A percentile compares a stretch with the other conserved stretches of the same genome.
Conservation (phyloP, 352 stramenopile genomes). For the Blastocystis sp. region DNA sequence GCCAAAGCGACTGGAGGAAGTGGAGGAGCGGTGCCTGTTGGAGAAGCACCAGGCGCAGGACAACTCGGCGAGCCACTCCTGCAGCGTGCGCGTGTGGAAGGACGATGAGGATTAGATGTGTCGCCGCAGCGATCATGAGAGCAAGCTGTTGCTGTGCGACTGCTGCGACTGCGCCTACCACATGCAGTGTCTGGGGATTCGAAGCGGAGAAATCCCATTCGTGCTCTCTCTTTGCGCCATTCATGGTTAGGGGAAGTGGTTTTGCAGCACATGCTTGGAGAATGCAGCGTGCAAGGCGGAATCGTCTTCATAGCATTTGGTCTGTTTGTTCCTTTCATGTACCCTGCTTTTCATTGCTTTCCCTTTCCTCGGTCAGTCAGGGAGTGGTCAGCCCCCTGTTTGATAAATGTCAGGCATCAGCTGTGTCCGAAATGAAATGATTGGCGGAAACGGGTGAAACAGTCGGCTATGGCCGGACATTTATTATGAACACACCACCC, state of each 20-base stretch:
- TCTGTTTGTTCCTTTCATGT: too few species aligned
- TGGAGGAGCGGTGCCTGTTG: conserved; percentile 22
- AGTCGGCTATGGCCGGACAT: not conserved
- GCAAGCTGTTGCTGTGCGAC: not conserved
- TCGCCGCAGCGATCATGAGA: not conserved
- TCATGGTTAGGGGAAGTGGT: conserved; percentile 52
- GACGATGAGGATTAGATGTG: conserved; percentile 8
- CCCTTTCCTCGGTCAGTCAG: too few species aligned
- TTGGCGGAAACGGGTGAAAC: not conserved
- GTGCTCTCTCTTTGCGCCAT: not conserved
- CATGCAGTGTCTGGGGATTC: not conserved
- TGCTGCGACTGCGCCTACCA: conserved; percentile 42
- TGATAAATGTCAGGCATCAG: too few species aligned
- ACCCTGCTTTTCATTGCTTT: too few species aligned
- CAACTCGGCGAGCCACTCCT: not conserved
- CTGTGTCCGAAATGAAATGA: too few species aligned
- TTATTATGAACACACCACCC: not conserved
- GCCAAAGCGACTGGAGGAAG: not conserved
- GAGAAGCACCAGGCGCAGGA: not conserved
- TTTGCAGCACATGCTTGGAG: conserved; percentile 5
- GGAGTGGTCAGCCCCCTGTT: too few species aligned
- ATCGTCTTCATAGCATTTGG: not conserved
- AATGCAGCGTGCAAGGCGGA: not conserved
- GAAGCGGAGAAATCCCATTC: not conserved
- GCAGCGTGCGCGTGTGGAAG: not conserved